These are phyloP conservation scores for Cercospora berteroae DNA, from an alignment of 2,329 filamentous ascomycete species.

Conservation along the genomic window DNA sequence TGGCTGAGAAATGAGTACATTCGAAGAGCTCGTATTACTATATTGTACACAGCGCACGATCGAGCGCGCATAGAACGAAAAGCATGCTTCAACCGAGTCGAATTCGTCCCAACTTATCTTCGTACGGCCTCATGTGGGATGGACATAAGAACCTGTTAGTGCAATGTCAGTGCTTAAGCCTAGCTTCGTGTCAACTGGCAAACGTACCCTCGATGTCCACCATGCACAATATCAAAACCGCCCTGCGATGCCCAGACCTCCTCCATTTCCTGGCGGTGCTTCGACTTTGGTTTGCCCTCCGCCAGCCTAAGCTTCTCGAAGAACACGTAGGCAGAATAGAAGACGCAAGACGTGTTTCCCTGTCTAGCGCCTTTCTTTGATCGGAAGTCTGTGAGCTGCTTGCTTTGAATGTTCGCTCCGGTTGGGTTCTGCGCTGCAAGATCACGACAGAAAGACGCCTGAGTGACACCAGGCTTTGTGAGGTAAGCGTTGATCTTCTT, in stretches of 20 bases:
- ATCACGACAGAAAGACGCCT: slow-evolving; percentile 53
- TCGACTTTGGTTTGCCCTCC: slow-evolving; percentile 53
- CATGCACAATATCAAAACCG: slow-evolving; percentile 21
- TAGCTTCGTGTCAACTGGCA: too few species aligned
- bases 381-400: slow-evolving; percentile 52
- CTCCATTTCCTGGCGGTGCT: slow-evolving; percentile 56
- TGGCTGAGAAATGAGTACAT: background rate
- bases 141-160: too few species aligned
- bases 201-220: too few species aligned
- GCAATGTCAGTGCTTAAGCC: too few species aligned
- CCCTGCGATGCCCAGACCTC: slow-evolving; percentile 29
- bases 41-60: background rate
- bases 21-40: background rate
- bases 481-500: slow-evolving; percentile 57
- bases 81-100: background rate
- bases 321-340: slow-evolving; percentile 38
- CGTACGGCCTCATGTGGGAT: background rate
- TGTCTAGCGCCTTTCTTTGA: slow-evolving; percentile 48
- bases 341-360: slow-evolving; percentile 52
- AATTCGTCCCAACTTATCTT: background rate
- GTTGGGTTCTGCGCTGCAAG: slow-evolving; percentile 46
- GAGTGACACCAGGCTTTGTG: slow-evolving; percentile 48
- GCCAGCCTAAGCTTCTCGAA: slow-evolving; percentile 61
- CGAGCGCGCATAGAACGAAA: background rate
- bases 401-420: slow-evolving; percentile 42